Conservation (phyloP, 495 filamentous ascomycete species). For the Patellaria atrata region DNA sequence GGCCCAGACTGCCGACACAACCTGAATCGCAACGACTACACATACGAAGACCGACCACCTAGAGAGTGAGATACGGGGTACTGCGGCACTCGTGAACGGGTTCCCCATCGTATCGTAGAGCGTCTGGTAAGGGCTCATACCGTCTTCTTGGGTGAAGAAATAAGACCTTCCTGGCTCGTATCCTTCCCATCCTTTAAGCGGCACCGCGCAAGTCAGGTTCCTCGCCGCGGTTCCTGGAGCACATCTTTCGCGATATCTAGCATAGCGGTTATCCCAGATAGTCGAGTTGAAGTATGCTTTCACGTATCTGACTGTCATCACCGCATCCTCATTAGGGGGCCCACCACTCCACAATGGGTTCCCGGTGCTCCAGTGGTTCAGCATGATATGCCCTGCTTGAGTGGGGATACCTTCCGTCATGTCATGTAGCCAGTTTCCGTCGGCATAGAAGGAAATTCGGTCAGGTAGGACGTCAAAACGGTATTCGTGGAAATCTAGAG, state of each 20-base stretch:
- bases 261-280: conserved; percentile 24
- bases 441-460: conserved; percentile 49
- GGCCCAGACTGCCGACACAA: too few relatives aligned
- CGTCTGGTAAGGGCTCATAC: too few relatives aligned
- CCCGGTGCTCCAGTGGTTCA: conserved; percentile 71
- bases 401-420: conserved; percentile 43
- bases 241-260: conserved; percentile 30
- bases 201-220: conserved; percentile 2
- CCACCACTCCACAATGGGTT: conserved; percentile 52
- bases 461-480: conserved; percentile 58
- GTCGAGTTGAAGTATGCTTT: conserved; percentile 71
- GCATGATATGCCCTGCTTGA: conserved; percentile 44
- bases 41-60: too few relatives aligned
- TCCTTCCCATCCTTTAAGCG: too few relatives aligned
- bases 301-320: conserved; percentile 46
- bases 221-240: conserved; percentile 34
- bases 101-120: too few relatives aligned
- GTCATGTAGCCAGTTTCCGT: conserved; percentile 37
- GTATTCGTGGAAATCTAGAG: conserved; percentile 52
- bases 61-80: too few relatives aligned
- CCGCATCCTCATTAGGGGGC: conserved; percentile 45
- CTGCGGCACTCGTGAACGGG: too few relatives aligned
- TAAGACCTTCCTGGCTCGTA: too few relatives aligned
- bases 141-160: too few relatives aligned
- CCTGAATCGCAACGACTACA: too few relatives aligned